Evolutionary conservation across 768 basidiomycete genomes (phyloP).

Genomic region (Gautieria morchelliformis): DNA sequence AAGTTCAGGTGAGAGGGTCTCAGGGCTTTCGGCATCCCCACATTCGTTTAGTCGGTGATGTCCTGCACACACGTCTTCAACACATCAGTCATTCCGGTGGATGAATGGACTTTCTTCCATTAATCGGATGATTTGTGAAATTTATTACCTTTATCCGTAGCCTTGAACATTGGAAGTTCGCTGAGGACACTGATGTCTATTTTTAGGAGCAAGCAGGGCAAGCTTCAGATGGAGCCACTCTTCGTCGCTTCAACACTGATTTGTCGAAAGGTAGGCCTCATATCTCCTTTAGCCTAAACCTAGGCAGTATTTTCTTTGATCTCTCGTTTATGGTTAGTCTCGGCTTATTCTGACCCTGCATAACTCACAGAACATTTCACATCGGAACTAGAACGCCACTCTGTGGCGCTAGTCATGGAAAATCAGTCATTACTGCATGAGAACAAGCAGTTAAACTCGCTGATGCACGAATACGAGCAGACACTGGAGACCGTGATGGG

Average conservation of each 20-base stretch:
- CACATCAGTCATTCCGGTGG: no score
- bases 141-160: neutral
- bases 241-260: constrained; percentile 82
- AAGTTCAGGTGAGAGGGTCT: constrained; percentile 54
- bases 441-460: constrained; percentile 82
- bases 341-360: neutral
- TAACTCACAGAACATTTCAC: constrained; percentile 68
- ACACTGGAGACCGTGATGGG: constrained; percentile 96
- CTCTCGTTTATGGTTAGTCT: neutral
- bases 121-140: neutral
- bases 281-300: neutral
- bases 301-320: neutral
- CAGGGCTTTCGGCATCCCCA: neutral
- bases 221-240: constrained; percentile 60
- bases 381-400: constrained; percentile 83
- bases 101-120: no score
- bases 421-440: constrained; percentile 89
- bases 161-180: neutral
- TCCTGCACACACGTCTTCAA: neutral
- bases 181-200: neutral
- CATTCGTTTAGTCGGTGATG: neutral
- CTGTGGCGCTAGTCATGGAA: constrained; percentile 85
- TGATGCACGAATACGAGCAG: constrained; percentile 90
- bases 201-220: constrained; percentile 71
- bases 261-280: constrained; percentile 60